Evolutionary conservation across 2,329 filamentous ascomycete species (phyloP).

Genomic region (Corinectria fuckeliana): DNA sequence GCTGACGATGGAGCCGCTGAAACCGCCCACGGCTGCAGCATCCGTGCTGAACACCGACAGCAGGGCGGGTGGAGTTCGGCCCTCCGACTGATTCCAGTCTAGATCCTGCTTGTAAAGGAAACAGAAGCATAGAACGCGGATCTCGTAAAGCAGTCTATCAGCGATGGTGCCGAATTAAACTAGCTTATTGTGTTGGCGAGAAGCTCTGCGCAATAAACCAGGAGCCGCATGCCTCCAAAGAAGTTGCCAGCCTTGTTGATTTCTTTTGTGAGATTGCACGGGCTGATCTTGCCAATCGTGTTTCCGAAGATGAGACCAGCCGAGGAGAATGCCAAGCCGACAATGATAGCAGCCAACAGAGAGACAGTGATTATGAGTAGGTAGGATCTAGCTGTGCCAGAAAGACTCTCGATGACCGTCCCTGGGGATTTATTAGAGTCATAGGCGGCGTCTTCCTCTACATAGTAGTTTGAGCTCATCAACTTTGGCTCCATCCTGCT

Average conservation of each 20-base stretch:
- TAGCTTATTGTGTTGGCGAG: constrained; percentile 63
- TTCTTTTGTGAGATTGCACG: constrained; percentile 49
- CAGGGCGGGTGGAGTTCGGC: constrained; percentile 65
- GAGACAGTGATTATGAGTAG: constrained; percentile 49
- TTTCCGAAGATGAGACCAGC: constrained; percentile 60
- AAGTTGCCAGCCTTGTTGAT: constrained; percentile 51
- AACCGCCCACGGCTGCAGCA: constrained; percentile 68
- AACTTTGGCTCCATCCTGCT: constrained; percentile 43
- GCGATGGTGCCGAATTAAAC: constrained; percentile 56
- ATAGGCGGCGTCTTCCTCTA: constrained; percentile 44
- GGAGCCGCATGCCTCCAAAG: constrained; percentile 63
- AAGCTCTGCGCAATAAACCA: constrained; percentile 55
- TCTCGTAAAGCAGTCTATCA: constrained; percentile 69
- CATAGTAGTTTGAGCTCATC: constrained; percentile 42
- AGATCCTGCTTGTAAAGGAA: constrained; percentile 71
- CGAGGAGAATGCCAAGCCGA: constrained; percentile 60
- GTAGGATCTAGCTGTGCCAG: constrained; percentile 48
- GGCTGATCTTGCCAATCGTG: constrained; percentile 53
- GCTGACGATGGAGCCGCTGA: constrained; percentile 74
- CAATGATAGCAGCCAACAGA: constrained; percentile 54
- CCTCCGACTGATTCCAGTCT: constrained; percentile 73
- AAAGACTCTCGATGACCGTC: constrained; percentile 47
- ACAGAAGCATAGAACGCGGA: constrained; percentile 68
- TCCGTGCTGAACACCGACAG: constrained; percentile 74
- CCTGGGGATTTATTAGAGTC: constrained; percentile 50